phyloP scores from a whole-genome alignment of 441 rosid species.

The Pelargonium myrrhifolium region DNA sequence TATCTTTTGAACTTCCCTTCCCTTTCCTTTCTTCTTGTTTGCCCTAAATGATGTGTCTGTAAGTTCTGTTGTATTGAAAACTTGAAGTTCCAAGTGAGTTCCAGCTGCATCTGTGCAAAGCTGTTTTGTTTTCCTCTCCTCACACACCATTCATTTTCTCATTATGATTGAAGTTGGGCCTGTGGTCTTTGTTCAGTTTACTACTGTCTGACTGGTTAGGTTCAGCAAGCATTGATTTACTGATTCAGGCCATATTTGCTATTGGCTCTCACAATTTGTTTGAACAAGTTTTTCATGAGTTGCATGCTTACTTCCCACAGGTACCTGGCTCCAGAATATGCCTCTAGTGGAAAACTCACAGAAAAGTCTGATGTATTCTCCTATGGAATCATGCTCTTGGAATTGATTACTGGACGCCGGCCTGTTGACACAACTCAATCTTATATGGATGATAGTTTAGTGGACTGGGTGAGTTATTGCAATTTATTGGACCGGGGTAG shows the following conservation, averaged over 20 bases:
- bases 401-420: conserved; percentile 71
- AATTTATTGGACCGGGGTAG: too few relatives aligned
- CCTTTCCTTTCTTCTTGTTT: neutral
- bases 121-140: too few relatives aligned
- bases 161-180: too few relatives aligned
- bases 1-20: neutral
- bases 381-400: conserved; percentile 89
- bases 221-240: too few relatives aligned
- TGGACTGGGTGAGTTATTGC: conserved; percentile 70
- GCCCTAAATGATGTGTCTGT: neutral
- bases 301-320: conserved; percentile 28
- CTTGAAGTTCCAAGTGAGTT: too few relatives aligned
- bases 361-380: conserved; percentile 98
- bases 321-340: conserved; percentile 93
- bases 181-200: too few relatives aligned
- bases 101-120: too few relatives aligned
- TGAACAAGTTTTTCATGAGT: conserved; percentile 7
- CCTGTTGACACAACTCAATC: conserved; percentile 67
- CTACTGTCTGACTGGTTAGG: too few relatives aligned
- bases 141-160: too few relatives aligned
- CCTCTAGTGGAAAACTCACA: conserved; percentile 85
- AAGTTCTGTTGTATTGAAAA: neutral
- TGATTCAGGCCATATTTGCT: too few relatives aligned
- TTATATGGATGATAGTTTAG: conserved; percentile 81
- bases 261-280: neutral